phyloP scores from a whole-genome alignment of 805 yeast genomes.

The Candida ulmi region DNA sequence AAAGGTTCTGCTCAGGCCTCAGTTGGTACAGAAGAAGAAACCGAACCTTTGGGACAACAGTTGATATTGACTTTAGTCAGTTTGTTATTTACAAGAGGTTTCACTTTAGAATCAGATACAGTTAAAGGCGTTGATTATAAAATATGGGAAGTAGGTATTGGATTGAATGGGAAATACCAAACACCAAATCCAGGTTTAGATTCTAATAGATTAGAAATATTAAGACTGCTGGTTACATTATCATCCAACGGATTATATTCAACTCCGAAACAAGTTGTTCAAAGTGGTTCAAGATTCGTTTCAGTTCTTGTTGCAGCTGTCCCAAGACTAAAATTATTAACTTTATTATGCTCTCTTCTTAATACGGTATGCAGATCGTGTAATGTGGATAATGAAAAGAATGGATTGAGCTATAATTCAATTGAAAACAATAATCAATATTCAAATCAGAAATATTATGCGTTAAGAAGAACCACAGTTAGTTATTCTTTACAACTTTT shows the following conservation, averaged over 20 bases:
- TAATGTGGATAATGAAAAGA: constrained; percentile 31
- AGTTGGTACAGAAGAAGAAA: constrained; percentile 9
- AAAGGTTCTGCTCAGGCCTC: constrained; percentile 15
- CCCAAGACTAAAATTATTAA: constrained; percentile 42
- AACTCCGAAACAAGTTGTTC: constrained; percentile 34
- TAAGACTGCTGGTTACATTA: constrained; percentile 56
- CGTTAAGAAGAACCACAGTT: constrained; percentile 41
- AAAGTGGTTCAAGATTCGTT: constrained; percentile 55
- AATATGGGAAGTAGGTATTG: constrained; percentile 84
- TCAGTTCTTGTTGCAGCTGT: constrained; percentile 46
- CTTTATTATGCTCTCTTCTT: constrained; percentile 62
- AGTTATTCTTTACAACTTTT: constrained; percentile 58
- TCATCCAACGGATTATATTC: constrained; percentile 58
- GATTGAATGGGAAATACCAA: constrained; percentile 28
- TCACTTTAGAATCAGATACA: constrained; percentile 36
- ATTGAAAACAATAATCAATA: constrained; percentile 15
- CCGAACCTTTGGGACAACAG: constrained; percentile 26
- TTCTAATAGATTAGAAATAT: constrained; percentile 59
- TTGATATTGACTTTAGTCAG: constrained; percentile 34
- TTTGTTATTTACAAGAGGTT: constrained; percentile 51
- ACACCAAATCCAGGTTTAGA: constrained; percentile 42
- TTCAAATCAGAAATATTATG: constrained; percentile 19
- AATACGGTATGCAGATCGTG: constrained; percentile 57
- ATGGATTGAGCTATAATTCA: constrained; percentile 37
- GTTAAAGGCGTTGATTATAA: constrained; percentile 30